Conservation (phyloP, 192 early-diverging fungal species). For the Coemansia sp. region DNA sequence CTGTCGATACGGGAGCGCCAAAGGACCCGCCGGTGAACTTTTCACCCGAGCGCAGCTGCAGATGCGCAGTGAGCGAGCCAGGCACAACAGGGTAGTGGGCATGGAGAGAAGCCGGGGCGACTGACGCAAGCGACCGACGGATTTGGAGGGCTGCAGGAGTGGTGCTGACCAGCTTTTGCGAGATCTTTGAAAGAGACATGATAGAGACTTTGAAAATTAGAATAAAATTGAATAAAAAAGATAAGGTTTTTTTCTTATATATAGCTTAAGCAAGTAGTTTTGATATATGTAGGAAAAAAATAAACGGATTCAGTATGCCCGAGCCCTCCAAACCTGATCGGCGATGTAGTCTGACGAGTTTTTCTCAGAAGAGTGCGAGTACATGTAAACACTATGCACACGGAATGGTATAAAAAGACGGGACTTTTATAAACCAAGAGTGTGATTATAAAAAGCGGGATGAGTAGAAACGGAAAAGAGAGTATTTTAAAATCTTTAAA, state of each 20-base stretch:
- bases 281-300: background rate
- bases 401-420: background rate
- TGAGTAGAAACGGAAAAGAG: too few relatives aligned
- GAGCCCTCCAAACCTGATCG: slow-evolving; percentile 66
- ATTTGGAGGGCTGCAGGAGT: slow-evolving; percentile 1
- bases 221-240: background rate
- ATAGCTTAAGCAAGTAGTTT: slow-evolving; percentile 1
- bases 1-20: slow-evolving; percentile 66
- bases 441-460: background rate
- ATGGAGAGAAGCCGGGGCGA: slow-evolving; percentile 45
- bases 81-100: slow-evolving; percentile 57
- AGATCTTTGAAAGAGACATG: slow-evolving; percentile 27
- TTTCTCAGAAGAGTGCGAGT: slow-evolving; percentile 81
- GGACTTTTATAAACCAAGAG: background rate
- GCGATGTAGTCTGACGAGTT: slow-evolving; percentile 88
- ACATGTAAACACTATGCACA: slow-evolving; percentile 56
- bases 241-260: slow-evolving; percentile 2
- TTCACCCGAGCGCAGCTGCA: slow-evolving; percentile 81
- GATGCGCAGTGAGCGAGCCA: slow-evolving; percentile 58
- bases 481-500: too few relatives aligned
- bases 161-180: slow-evolving; percentile 25
- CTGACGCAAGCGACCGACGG: slow-evolving; percentile 31
- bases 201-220: background rate
- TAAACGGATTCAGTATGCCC: slow-evolving; percentile 41
- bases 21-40: slow-evolving; percentile 84